phyloP scores from a whole-genome alignment of 345 rosid species.

The Eucalyptus camaldulensis region DNA sequence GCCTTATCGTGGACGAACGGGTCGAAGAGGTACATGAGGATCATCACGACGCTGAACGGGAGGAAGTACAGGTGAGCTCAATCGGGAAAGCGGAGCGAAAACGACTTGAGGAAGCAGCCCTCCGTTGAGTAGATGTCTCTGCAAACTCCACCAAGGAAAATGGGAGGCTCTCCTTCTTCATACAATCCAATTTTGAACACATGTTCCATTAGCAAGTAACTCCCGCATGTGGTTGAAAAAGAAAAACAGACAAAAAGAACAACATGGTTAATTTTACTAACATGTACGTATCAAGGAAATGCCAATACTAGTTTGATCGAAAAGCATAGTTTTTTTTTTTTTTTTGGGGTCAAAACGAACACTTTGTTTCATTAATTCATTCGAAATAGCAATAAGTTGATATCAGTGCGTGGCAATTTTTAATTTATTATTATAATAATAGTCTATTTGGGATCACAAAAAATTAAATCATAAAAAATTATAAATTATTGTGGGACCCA shows the following conservation, averaged over 20 bases:
- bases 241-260: neutral
- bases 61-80: neutral
- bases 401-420: rapidly evolving
- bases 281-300: neutral
- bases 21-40: neutral
- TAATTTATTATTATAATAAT: too few species aligned
- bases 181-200: slow-evolving; percentile 23
- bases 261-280: neutral
- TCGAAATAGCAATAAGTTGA: too few species aligned
- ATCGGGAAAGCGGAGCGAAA: too few species aligned
- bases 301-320: neutral
- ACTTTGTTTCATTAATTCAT: too few species aligned
- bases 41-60: neutral
- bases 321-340: too few species aligned
- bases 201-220: neutral
- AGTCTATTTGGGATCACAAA: too few species aligned
- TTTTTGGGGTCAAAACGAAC: too few species aligned
- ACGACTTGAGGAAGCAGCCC: neutral
- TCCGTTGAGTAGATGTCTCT: slow-evolving; percentile 10
- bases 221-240: neutral
- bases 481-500: too few species aligned
- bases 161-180: slow-evolving; percentile 65
- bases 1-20: neutral
- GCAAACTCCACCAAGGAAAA: slow-evolving; percentile 53
- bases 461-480: too few species aligned